A percentile compares a stretch with the other conserved stretches of the same genome.
Evolutionary conservation across 352 stramenopile genomes (phyloP).

Genomic region (Phytopythium cucurbitacearum): DNA sequence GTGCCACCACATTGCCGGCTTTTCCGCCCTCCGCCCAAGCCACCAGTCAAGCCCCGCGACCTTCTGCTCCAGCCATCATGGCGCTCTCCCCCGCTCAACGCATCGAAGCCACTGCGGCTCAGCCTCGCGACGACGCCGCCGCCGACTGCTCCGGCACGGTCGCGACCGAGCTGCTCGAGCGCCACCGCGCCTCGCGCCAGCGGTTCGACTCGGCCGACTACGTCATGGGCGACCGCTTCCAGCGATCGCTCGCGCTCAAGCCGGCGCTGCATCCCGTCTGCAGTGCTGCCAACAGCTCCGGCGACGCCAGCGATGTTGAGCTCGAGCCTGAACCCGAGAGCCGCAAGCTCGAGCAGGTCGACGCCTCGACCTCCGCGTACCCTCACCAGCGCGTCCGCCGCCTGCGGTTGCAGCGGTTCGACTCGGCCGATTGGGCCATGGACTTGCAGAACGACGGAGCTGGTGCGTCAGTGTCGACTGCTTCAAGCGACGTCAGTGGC

Average conservation of each 20-base stretch:
- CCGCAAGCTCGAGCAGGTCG: neutral
- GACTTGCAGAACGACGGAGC: conserved; percentile 17
- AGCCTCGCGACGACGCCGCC: conserved; percentile 9
- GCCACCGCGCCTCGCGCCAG: conserved; percentile 45
- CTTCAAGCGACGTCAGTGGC: conserved; percentile 4
- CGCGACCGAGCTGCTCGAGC: conserved; percentile 46
- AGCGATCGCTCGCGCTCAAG: conserved; percentile 8
- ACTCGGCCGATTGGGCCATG: conserved; percentile 71
- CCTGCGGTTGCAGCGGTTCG: conserved; percentile 62
- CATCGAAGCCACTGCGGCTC: neutral
- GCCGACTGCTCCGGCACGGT: conserved; percentile 19
- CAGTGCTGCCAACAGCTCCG: conserved; percentile 7
- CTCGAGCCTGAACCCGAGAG: conserved; percentile 35
- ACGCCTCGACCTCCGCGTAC: conserved; percentile 2
- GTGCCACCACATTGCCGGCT: too few species aligned
- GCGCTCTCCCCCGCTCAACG: neutral
- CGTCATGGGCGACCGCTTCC: conserved; percentile 33
- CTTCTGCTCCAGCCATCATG: too few species aligned
- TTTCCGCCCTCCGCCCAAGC: too few species aligned
- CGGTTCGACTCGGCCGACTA: conserved; percentile 78
- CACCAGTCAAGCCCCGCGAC: too few species aligned
- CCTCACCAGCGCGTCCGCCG: conserved; percentile 38
- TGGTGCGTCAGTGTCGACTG: neutral
- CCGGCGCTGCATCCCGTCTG: conserved; percentile 17
- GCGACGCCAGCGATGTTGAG: conserved; percentile 26